Base-by-base conservation (phyloP, 306 rosid genomes). In the Rosa rugosa region DNA sequence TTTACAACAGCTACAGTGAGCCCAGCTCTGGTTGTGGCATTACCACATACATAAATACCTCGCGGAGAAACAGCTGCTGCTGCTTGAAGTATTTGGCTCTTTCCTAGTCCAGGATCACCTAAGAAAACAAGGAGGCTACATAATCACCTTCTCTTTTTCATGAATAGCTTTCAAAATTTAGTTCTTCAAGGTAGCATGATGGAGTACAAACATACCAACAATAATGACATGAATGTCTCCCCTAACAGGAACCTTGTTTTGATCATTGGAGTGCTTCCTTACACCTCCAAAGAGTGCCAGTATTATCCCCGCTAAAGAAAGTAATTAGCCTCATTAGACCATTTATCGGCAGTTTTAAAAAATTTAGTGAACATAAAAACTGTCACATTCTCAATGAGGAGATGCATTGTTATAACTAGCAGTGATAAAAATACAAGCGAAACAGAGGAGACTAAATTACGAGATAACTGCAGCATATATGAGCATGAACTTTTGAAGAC, bases 91-190 rank as follows among this genome's bases (percentile, higher is more conserved):
- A 95, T 81, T 80, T 92, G 98, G 84, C 97, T 95, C 85, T 95
- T 92, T 73, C 99, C 99, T 46, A 95, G 85, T 83, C 99, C 97
- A 83, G 97, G 97, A 86, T 92, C 97, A 79, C 99, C 99, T 92
- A 77, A 76, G 73, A 81, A 68, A 82, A 84, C 71, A 54, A 69
- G 76, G 76, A 18, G 77, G 17, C 25, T 75, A 74, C 50, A 45
- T 73, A 64, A 47, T 77, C 20, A 69, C 80, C 71, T 76, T 73
- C 77, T 78, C 75, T 67, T 73, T 71, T 71, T 67, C 46, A 71
- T 27, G 69, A 73, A 80, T 13, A 62, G 80, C 18, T 57, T 77
- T 25, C 75, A 22, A 71, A 46, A 64, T 77, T 79, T 71, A 73
- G 72, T 73, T 82, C 74, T n/a, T 40, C 75, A 57, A 71, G 75